Evolutionary conservation across 1,284 basidiomycete species (phyloP), one percentile per base, ranked within the genome.

Genomic region (Phlebopus sp.): DNA sequence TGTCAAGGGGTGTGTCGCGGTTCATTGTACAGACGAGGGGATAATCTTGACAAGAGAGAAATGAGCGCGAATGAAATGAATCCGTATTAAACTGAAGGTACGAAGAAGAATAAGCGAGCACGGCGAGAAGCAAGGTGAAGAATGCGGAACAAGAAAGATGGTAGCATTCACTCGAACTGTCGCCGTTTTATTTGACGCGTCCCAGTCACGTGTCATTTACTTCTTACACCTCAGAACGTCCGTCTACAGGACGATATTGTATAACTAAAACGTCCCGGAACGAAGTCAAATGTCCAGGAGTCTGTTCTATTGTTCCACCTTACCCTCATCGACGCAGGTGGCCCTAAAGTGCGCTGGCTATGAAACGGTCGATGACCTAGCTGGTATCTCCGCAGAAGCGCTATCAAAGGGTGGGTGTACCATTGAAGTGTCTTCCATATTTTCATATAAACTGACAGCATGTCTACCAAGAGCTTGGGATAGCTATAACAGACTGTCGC

Each of bases 331-430:
- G 29, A 62, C 56, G 1, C 67, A 66, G 40, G 53, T 66, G 8
- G 72, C 72, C 1, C 65, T 82, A 18, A 66, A 66, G 15, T 63
- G 65, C 38, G 76, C 73, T 23, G 81, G 79, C 4, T 82, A 79
- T 52, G 71, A 78, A 53, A 76, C 73, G 3, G 56, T 75, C 2
- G 64, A 72, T 18, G 80, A 82, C 48, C 55, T 82, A 9, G 56
- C 59, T 4, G 56, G 59, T 14, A 61, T 67, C 8, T 69, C 70
- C 0, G 66, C 72, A 2, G 75, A 74, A 50, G 50, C 58, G 15
- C 57, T 82, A 15, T 69, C 77, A 25, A 64, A 69, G 67, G 77
- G 80, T 76, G 45, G 36, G 54, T 32, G 37, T 43, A 45, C 9
- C 9, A 29, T 29, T 47, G 38, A 45, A 17, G n/a, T 27, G 7